phyloP scores from a whole-genome alignment of 1,284 basidiomycete species.

The Cryptococcus amylolentus region DNA sequence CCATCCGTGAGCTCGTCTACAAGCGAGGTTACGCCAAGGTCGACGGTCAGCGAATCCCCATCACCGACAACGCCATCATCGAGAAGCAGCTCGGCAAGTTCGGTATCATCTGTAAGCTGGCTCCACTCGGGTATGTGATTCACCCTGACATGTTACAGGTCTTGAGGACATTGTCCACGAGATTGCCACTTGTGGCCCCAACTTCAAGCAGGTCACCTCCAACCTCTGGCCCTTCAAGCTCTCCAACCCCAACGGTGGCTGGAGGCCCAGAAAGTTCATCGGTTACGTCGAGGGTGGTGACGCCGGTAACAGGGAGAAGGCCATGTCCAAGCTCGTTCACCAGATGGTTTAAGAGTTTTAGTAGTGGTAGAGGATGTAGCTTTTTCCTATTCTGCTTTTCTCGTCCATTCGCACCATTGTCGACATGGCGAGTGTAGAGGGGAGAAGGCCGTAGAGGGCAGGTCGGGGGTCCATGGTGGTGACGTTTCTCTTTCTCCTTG shows the following conservation, averaged over 20 bases:
- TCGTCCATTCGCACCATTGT: not conserved
- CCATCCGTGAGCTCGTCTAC: constrained; percentile 96
- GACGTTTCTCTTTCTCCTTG: constrained; percentile 22
- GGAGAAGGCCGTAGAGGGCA: constrained; percentile 11
- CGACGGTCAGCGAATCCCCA: constrained; percentile 94
- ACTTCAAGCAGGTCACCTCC: constrained; percentile 98
- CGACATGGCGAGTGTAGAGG: not conserved
- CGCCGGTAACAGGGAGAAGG: constrained; percentile 84
- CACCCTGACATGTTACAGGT: constrained; percentile 18
- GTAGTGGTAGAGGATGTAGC: constrained; percentile 2
- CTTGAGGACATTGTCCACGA: constrained; percentile 98
- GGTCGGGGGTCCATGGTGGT: constrained; percentile 15
- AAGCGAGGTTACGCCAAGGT: constrained; percentile 99
- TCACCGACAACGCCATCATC: constrained; percentile 89
- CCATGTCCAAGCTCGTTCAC: constrained; percentile 95
- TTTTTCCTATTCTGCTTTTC: not conserved
- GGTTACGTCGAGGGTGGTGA: constrained; percentile 92
- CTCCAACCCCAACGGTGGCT: constrained; percentile 97
- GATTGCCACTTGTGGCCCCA: constrained; percentile 90
- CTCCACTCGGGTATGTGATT: no score
- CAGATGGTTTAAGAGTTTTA: constrained; percentile 79
- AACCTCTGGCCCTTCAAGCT: constrained; percentile 99
- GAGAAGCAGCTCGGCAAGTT: constrained; percentile 88
- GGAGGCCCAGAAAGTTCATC: constrained; percentile 95
- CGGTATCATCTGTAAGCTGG: constrained; percentile 76